Percentiles rank a stretch among this genome's conserved stretches.
Conservation (phyloP, 2,329 filamentous ascomycete species). For the Biscogniauxia mediterranea region DNA sequence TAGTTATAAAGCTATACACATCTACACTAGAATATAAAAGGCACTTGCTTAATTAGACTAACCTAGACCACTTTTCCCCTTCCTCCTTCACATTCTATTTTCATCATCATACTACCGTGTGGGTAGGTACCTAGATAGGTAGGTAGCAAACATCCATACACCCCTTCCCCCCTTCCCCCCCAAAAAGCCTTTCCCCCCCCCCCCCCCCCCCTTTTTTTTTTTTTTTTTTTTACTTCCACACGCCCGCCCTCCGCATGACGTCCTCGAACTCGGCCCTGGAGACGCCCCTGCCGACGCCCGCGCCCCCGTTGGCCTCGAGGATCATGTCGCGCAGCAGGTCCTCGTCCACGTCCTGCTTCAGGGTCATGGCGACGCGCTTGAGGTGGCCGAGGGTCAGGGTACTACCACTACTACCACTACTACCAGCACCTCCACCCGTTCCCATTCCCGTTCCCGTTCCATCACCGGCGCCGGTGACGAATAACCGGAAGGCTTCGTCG, state of each 20-base stretch:
- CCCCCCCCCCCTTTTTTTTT: background rate
- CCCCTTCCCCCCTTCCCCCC: too few relatives aligned
- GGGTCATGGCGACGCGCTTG: slow-evolving; percentile 70
- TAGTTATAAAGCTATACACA: too few relatives aligned
- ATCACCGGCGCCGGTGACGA: slow-evolving; percentile 55
- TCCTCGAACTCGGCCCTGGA: slow-evolving; percentile 77
- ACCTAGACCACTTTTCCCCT: too few relatives aligned
- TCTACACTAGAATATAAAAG: too few relatives aligned
- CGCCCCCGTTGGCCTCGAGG: slow-evolving; percentile 84
- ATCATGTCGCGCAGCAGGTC: slow-evolving; percentile 91
- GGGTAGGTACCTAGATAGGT: too few relatives aligned
- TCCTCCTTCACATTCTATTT: too few relatives aligned
- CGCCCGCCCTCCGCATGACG: slow-evolving; percentile 80
- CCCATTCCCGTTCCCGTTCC: slow-evolving; percentile 12
- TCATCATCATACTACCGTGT: too few relatives aligned
- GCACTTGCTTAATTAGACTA: too few relatives aligned
- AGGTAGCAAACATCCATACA: too few relatives aligned
- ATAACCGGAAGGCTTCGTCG: slow-evolving; percentile 77
- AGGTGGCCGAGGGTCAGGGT: slow-evolving; percentile 81
- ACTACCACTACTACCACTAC: slow-evolving; percentile 1
- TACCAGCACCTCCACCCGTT: slow-evolving; percentile 6
- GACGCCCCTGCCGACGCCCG: slow-evolving; percentile 68
- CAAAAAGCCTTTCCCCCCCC: too few relatives aligned
- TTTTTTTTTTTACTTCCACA: slow-evolving; percentile 63
- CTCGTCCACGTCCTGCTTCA: slow-evolving; percentile 84